Evolutionary conservation across 192 early-diverging fungal species (phyloP), one percentile per base, ranked within the genome.

Genomic region (Umbelopsis ramanniana): DNA sequence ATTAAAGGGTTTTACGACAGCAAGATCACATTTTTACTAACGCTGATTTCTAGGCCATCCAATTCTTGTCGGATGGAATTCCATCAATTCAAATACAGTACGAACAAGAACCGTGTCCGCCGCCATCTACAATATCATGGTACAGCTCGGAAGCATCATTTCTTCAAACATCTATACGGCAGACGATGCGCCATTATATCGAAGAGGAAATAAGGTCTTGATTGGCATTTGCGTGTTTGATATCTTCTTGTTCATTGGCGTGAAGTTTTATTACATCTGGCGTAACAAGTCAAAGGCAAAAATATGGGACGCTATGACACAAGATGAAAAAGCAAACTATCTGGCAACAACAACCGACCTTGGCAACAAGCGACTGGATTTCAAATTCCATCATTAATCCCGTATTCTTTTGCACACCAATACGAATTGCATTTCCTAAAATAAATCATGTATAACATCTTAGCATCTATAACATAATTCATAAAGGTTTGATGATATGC

Each of bases 331-430:
- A 79, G 79, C 46, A 7, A 46, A 83, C 38, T 88, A 88, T 54
- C 46, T 82, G 26, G 77, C 78, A 14, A 87, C 80, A 19, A 87
- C 86, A 0, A 78, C 67, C 0, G 78, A 85, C 37, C 19, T 68
- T 19, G 86, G 86, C 3, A 85, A 85, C 47, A 73, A 81, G 26
- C 74, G 86, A 22, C 67, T 87, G n/a, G 86, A 87, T 69, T 87
- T 85, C 71, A 46, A 45, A 3, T 68, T 68, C 57, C 57, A 63
- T 63, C 57, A 63, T n/a, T 63, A 63, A 33, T 26, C 24, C 33
- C 2, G 40, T 11, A 11, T 11, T 12, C 0, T 43, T 43, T 43
- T 43, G 11, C 11, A 43, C 11, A 43, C 40, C 40, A 2, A 43
- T 43, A 43, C 11, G 40, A 43, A 35, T 26, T 63, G 29, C 57